phyloP scores from a whole-genome alignment of 2,329 filamentous ascomycete genomes.

The Davidsoniella neocaledoniae region DNA sequence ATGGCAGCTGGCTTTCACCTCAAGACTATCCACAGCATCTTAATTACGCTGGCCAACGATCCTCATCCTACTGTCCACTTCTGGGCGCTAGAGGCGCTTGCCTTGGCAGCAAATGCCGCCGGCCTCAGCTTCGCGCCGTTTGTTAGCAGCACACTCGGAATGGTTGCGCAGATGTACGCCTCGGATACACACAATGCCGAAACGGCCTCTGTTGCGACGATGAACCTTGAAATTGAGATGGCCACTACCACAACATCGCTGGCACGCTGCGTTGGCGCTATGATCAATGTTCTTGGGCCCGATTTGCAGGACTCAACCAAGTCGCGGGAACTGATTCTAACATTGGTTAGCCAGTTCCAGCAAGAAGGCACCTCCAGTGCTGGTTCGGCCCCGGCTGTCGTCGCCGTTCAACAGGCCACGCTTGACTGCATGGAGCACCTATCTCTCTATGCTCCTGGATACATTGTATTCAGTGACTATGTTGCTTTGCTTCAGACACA shows the following conservation, averaged over 20 bases:
- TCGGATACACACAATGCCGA: constrained; percentile 84
- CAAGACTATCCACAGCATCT: constrained; percentile 89
- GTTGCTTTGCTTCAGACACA: constrained; percentile 68
- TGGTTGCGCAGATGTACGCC: constrained; percentile 85
- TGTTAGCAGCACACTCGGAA: constrained; percentile 77
- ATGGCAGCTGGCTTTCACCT: constrained; percentile 95
- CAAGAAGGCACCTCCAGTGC: constrained; percentile 30
- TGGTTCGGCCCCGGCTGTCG: constrained; percentile 28
- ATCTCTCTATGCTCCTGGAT: constrained; percentile 75
- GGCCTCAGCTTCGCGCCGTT: constrained; percentile 84
- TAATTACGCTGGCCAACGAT: constrained; percentile 96
- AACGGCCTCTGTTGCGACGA: constrained; percentile 60
- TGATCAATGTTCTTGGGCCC: constrained; percentile 89
- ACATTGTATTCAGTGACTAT: constrained; percentile 72
- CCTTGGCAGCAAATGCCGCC: constrained; percentile 75
- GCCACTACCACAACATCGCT: constrained; percentile 62
- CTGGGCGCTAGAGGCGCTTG: constrained; percentile 82
- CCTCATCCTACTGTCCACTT: constrained; percentile 91
- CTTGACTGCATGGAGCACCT: constrained; percentile 78
- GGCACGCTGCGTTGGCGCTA: constrained; percentile 77
- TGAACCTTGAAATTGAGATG: constrained; percentile 76
- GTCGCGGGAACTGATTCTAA: constrained; percentile 81
- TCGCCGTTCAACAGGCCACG: constrained; percentile 56
- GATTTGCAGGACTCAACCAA: constrained; percentile 87
- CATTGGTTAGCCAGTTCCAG: constrained; percentile 67